Evolutionary conservation across 2,329 filamentous ascomycete species (phyloP).

Genomic region (Apiospora aurea): DNA sequence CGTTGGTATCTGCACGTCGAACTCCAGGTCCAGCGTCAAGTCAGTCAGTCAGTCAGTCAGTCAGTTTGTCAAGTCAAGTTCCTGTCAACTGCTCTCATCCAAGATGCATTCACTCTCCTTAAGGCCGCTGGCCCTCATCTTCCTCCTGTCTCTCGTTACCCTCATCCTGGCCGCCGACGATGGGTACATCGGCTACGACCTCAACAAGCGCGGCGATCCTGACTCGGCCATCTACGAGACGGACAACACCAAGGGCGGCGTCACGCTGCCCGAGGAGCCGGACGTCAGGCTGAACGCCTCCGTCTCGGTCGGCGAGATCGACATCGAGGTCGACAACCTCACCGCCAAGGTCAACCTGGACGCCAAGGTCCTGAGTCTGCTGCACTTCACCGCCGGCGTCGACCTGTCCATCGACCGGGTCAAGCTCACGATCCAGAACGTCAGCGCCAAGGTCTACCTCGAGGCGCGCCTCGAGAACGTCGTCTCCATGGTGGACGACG

Average conservation of each 20-base stretch:
- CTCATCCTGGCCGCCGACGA: conserved; percentile 32
- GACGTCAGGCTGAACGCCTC: conserved; percentile 68
- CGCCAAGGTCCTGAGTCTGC: conserved; percentile 63
- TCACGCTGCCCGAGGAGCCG: conserved; percentile 54
- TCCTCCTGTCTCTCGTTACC: conserved; percentile 39
- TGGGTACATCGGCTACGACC: conserved; percentile 64
- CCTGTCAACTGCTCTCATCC: conserved; percentile 6
- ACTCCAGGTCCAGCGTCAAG: conserved; percentile 20
- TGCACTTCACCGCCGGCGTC: conserved; percentile 68
- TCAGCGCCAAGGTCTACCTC: conserved; percentile 64
- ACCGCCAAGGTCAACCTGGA: conserved; percentile 67
- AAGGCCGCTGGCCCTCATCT: conserved; percentile 34
- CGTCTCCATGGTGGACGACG: conserved; percentile 64
- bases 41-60: conserved; percentile 33
- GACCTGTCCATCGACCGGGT: conserved; percentile 65
- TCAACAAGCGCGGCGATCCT: conserved; percentile 58
- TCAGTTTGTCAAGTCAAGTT: conserved; percentile 27
- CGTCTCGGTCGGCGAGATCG: conserved; percentile 64
- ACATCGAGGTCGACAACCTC: conserved; percentile 64
- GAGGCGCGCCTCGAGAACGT: conserved; percentile 67
- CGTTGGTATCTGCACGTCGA: conserved; percentile 20
- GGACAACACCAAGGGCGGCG: conserved; percentile 53
- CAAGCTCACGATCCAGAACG: conserved; percentile 62
- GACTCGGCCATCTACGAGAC: conserved; percentile 62
- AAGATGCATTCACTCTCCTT: conserved; percentile 36